Percentiles rank a stretch among this genome's conserved stretches.
Evolutionary conservation across 2,329 filamentous ascomycete species (phyloP).

Genomic region (Apiospora aurea): DNA sequence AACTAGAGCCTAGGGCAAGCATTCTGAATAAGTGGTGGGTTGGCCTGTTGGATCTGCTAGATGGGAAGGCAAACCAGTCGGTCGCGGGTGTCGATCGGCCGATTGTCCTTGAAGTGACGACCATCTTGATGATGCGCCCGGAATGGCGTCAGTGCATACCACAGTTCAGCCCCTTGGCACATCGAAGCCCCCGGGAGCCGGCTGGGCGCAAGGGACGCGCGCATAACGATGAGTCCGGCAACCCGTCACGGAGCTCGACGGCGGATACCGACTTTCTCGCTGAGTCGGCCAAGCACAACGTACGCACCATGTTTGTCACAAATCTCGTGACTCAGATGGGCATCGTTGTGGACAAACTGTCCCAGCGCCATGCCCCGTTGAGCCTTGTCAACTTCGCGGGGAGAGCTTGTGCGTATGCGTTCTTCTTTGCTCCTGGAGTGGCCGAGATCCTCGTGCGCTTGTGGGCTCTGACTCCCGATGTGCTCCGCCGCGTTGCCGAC

Average conservation of each 20-base stretch:
- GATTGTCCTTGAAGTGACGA: constrained; percentile 77
- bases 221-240: constrained; percentile 46
- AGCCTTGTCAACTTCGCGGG: constrained; percentile 85
- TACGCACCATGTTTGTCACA: constrained; percentile 84
- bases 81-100: constrained; percentile 86
- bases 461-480: constrained; percentile 75
- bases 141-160: constrained; percentile 84
- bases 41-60: constrained; percentile 80
- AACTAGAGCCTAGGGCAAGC: constrained; percentile 79
- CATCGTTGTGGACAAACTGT: constrained; percentile 90
- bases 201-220: constrained; percentile 31
- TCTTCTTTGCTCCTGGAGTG: constrained; percentile 89
- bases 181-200: constrained; percentile 58
- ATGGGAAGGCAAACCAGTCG: constrained; percentile 68
- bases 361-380: constrained; percentile 69
- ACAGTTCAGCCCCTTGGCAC: constrained; percentile 67
- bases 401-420: constrained; percentile 90
- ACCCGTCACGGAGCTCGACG: constrained; percentile 70
- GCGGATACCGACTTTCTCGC: constrained; percentile 56
- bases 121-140: constrained; percentile 83
- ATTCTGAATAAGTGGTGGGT: constrained; percentile 94
- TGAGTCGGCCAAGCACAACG: constrained; percentile 84
- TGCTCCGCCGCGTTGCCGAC: constrained; percentile 74
- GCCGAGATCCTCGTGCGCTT: constrained; percentile 83
- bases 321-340: constrained; percentile 85